Evolutionary conservation across 192 early-diverging fungal species (phyloP), one percentile per base, ranked within the genome.

Genomic region (Coemansia sp.): DNA sequence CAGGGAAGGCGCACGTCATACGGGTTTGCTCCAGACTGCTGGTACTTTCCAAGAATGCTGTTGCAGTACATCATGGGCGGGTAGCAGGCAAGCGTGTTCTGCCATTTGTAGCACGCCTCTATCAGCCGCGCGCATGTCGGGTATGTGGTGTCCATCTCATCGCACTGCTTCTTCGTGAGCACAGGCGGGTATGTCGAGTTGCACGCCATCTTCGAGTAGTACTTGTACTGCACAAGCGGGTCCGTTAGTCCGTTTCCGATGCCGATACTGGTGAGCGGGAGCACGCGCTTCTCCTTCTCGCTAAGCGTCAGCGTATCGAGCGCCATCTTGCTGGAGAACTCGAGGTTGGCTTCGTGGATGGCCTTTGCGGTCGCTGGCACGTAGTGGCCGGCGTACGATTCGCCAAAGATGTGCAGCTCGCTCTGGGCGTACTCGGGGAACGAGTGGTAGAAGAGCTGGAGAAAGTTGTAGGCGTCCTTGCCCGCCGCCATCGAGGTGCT

Each of bases 161-260:
- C 86, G 69, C 93, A 94, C 62, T 88, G 87, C 9, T 72, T 72
- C 75, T 94, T 83, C 41, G 85, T 83, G 20, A 96, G 81, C 36
- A 97, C 86, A 35, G 95, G 92, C 34, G 86, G 84, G 78, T 95
- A 89, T 51, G 86, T 85, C 41, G 84, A 87, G 62, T 91, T 83
- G 75, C 89, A 93, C 3, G 88, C 89, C 85, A 89, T 90, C 51
- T 86, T 87, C 8, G 90, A 85, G 76, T 95, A 98, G 70, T 92
- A 88, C 77, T 92, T 88, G 83, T 91, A 95, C 85, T 99, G 97
- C 18, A 89, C 82, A 55, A 91, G 80, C 36, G 94, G 93, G 58
- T 99, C 94, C 1, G 92, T 92, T 66, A 94, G 76, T 12, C 97
- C 95, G 77, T 99, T 98, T 24, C 97, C 95, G 63, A 98, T 93